Base-by-base conservation (phyloP, 1,284 basidiomycete genomes). In the Omphalotus olearius region DNA sequence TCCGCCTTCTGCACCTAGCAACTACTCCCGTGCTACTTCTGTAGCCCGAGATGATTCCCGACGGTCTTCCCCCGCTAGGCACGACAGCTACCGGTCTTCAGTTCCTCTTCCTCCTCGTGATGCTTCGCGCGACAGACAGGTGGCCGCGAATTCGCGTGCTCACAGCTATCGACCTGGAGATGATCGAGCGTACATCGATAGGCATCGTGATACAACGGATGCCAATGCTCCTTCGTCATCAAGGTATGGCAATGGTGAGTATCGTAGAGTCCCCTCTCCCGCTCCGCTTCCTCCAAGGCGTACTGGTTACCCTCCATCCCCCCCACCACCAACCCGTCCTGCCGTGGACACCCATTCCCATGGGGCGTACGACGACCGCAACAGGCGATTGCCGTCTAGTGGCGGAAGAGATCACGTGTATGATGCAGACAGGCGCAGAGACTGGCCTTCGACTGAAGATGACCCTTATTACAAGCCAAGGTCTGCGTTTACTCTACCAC, bases 361-460 rank as follows among this genome's bases (percentile, higher is more conserved):
- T 25, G 39, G 26, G 28, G n/a, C 42, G 3, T 38, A 43, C 35
- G 36, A 53, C 23, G 52, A 49, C 10, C 35, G 45, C 35, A 26
- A 49, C 28, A 42, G 47, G 48, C 44, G 55, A 23, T 45, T 5
- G 65, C 57, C 43, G 16, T 16, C 14, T 23, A 42, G n/a, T 40
- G 20, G 38, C 38, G 38, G 38, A 16, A 40, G 38, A n/a, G 38
- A 40, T 4, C n/a, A 40, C 20, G 38, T 16, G 16, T 45, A 45
- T 23, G 45, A 45, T 26, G 52, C 60, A 45, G 69, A 71, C 13
- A 59, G 70, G 41, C 60, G 69, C 35, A 63, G 69, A 41, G 69
- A 69, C 14, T 72, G 64, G 66, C 35, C 42, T 16, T 4, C 36
- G 13, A 56, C 64, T 39, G 70, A 70, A 20, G 69, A 73, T 45